These are phyloP conservation scores for Syzygium aqueum DNA, from an alignment of 345 rosid genomes.

Conservation along the genomic window DNA sequence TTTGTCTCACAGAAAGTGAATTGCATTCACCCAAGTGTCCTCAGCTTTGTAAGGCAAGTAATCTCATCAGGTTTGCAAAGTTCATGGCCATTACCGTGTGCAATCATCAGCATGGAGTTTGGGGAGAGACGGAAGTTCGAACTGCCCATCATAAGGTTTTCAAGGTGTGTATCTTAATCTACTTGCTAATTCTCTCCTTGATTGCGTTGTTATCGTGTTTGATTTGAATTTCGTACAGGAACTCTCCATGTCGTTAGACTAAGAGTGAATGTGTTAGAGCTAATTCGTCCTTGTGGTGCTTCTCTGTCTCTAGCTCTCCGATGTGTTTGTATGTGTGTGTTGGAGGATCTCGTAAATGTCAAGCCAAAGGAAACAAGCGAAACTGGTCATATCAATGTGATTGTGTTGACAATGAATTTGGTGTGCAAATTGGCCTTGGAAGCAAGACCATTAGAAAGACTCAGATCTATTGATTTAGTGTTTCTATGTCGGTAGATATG, in stretches of 20 bases:
- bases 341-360: background rate
- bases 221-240: background rate
- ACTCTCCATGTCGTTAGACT: no score
- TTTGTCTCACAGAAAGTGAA: background rate
- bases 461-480: no score
- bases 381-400: background rate
- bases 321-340: background rate
- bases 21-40: background rate
- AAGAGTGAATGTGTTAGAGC: no score
- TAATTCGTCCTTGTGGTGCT: no score
- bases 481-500: background rate
- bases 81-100: background rate
- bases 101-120: background rate
- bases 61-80: background rate
- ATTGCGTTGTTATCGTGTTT: background rate
- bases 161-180: background rate
- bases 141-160: background rate
- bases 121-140: background rate
- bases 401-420: background rate
- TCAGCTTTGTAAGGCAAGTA: background rate
- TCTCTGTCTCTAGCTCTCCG: no score
- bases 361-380: background rate
- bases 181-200: background rate
- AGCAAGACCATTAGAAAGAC: background rate
- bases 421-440: background rate